These are phyloP conservation scores for Trypanosoma cruzi DNA, from an alignment of 208 protist species.

Conservation along the genomic window DNA sequence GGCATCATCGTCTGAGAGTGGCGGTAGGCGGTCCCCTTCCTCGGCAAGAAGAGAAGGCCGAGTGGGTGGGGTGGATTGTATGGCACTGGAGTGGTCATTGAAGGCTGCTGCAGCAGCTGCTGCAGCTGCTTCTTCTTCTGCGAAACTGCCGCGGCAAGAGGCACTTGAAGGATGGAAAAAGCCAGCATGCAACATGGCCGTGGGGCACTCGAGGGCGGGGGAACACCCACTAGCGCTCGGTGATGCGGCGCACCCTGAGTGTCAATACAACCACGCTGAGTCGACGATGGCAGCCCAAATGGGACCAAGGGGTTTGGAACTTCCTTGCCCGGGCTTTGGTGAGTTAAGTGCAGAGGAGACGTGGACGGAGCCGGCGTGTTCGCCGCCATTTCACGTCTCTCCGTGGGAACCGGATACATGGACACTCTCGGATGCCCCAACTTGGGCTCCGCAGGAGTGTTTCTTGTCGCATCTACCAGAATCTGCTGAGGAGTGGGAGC, in stretches of 20 bases:
- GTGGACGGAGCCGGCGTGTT: neutral
- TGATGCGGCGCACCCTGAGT: neutral
- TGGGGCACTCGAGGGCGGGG: neutral
- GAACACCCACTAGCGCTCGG: neutral
- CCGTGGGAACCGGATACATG: neutral
- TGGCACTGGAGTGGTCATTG: constrained; percentile 29
- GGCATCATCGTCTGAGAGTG: neutral
- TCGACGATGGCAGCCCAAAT: neutral
- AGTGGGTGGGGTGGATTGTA: constrained; percentile 24
- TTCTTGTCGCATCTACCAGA: neutral
- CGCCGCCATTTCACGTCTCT: constrained; percentile 3
- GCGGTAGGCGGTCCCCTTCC: neutral
- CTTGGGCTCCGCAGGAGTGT: neutral
- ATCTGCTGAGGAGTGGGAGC: constrained; percentile 3
- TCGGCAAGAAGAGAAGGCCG: neutral
- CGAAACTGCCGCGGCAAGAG: neutral
- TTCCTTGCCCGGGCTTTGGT: neutral
- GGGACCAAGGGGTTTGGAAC: neutral
- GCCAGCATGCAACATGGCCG: neutral
- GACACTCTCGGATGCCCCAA: neutral
- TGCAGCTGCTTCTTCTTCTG: neutral
- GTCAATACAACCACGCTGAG: neutral
- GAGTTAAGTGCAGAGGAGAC: neutral
- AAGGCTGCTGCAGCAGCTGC: constrained; percentile 17
- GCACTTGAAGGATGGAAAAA: neutral